Conservation (phyloP, 2,329 filamentous ascomycete genomes). For the Neonectria ditissima region DNA sequence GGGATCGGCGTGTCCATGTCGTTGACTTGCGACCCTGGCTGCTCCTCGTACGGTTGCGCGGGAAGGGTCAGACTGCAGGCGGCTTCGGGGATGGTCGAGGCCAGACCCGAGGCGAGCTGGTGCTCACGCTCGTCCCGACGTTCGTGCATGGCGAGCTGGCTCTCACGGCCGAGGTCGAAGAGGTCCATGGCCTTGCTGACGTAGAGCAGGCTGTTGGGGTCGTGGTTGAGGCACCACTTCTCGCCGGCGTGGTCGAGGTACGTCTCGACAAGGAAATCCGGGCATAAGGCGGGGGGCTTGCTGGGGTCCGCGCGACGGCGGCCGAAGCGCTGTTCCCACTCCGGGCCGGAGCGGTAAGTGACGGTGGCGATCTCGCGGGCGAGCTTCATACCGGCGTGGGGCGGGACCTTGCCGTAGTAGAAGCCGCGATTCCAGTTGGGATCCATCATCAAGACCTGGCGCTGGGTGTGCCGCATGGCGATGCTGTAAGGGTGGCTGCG, state of each 20-base stretch:
- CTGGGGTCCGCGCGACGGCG: conserved; percentile 85
- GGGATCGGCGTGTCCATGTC: conserved; percentile 39
- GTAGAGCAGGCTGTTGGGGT: conserved; percentile 94
- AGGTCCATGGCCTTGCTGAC: conserved; percentile 99
- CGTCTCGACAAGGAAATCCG: conserved; percentile 97
- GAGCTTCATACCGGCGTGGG: conserved; percentile 97
- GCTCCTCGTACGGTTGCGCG: conserved; percentile 86
- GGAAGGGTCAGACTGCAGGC: conserved; percentile 85
- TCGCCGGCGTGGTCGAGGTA: conserved; percentile 98
- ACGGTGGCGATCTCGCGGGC: conserved; percentile 97
- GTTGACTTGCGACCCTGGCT: conserved; percentile 63
- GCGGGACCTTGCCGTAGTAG: conserved; percentile 89
- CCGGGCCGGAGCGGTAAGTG: conserved; percentile 94
- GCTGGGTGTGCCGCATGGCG: conserved; percentile 97
- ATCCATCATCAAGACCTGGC: conserved; percentile 99
- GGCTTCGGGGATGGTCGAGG: conserved; percentile 56
- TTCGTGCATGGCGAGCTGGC: conserved; percentile 71
- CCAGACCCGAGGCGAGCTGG: conserved; percentile 66
- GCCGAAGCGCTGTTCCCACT: conserved; percentile 97
- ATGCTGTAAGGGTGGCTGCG: conserved; percentile 97
- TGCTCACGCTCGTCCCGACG: conserved; percentile 72
- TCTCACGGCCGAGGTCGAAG: conserved; percentile 85
- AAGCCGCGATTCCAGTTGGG: conserved; percentile 96
- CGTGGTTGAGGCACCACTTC: conserved; percentile 97
- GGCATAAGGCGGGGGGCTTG: conserved; percentile 92